Conservation (phyloP, 1,139 yeast species). For the Debaryomycetaceae sp. region DNA sequence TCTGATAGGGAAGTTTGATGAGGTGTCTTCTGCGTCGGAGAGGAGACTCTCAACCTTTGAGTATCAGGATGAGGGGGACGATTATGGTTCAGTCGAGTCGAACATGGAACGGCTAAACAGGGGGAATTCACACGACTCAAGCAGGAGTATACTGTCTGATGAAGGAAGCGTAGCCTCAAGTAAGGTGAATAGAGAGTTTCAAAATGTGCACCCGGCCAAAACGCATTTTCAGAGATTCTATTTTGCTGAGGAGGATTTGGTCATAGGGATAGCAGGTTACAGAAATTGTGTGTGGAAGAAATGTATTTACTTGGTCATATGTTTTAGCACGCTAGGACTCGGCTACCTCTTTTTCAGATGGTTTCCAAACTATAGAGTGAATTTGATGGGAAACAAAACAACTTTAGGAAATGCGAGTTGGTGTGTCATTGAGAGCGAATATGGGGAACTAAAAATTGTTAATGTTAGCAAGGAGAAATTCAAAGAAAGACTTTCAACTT, state of each 20-base stretch:
- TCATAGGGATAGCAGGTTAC: constrained; percentile 92
- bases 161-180: constrained; percentile 9
- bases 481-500: constrained; percentile 67
- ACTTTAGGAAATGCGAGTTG: constrained; percentile 84
- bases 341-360: constrained; percentile 74
- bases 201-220: constrained; percentile 39
- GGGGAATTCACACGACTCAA: constrained; percentile 25
- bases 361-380: constrained; percentile 76
- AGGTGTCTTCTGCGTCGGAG: constrained; percentile 5
- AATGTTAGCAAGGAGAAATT: constrained; percentile 57
- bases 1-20: constrained; percentile 46
- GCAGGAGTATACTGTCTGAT: constrained; percentile 15
- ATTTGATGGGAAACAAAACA: constrained; percentile 59
- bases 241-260: constrained; percentile 92
- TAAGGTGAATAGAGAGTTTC: constrained; percentile 36
- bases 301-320: constrained; percentile 49
- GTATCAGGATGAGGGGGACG: constrained; percentile 15
- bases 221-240: constrained; percentile 73
- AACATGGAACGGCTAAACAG: constrained; percentile 28
- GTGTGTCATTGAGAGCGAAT: constrained; percentile 92
- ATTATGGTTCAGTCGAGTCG: constrained; percentile 35
- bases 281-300: constrained; percentile 47
- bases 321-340: constrained; percentile 63
- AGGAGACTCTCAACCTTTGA: background rate
- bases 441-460: constrained; percentile 73